A percentile compares a stretch with the other conserved stretches of the same genome.
Conservation (phyloP, 1,284 basidiomycete genomes). For the Bondarzewia mesenterica region DNA sequence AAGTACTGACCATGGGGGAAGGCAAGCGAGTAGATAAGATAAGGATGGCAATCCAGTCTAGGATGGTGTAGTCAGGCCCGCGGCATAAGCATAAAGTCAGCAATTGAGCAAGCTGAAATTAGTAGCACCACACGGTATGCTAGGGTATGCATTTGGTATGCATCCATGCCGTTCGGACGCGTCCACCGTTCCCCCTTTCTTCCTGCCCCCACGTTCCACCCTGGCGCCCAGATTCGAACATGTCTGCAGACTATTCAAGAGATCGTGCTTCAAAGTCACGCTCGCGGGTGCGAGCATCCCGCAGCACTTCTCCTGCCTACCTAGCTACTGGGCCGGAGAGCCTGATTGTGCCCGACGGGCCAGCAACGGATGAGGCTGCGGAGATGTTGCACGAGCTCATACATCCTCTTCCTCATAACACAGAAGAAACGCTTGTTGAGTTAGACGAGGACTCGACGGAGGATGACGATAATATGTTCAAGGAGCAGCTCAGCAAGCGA, state of each 20-base stretch:
- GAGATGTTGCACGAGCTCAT: constrained; percentile 42
- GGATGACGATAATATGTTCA: constrained; percentile 19
- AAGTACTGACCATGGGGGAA: constrained; percentile 18
- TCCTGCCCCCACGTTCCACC: not conserved
- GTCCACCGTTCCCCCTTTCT: not conserved
- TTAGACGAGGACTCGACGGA: constrained; percentile 15
- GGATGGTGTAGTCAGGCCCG: not conserved
- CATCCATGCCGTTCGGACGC: not conserved
- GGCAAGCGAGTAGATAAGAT: constrained; percentile 1
- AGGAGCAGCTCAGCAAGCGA: constrained; percentile 16
- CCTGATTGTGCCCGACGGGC: constrained; percentile 35
- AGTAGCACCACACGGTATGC: too few relatives aligned
- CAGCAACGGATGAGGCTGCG: constrained; percentile 35
- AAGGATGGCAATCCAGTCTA: constrained; percentile 1
- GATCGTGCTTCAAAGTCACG: constrained; percentile 4
- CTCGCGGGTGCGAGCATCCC: constrained; percentile 16
- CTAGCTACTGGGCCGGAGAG: constrained; percentile 28
- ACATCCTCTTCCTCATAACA: constrained; percentile 29
- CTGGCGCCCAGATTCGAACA: not conserved
- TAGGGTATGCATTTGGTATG: too few relatives aligned
- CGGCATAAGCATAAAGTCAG: not conserved
- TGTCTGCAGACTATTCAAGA: not conserved
- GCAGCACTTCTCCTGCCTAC: constrained; percentile 9
- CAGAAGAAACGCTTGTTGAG: constrained; percentile 28
- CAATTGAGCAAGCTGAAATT: too few relatives aligned